A percentile compares a stretch with the other conserved stretches of the same genome.
phyloP scores from a whole-genome alignment of 305 asterid species.

The Ajuga reptans region DNA sequence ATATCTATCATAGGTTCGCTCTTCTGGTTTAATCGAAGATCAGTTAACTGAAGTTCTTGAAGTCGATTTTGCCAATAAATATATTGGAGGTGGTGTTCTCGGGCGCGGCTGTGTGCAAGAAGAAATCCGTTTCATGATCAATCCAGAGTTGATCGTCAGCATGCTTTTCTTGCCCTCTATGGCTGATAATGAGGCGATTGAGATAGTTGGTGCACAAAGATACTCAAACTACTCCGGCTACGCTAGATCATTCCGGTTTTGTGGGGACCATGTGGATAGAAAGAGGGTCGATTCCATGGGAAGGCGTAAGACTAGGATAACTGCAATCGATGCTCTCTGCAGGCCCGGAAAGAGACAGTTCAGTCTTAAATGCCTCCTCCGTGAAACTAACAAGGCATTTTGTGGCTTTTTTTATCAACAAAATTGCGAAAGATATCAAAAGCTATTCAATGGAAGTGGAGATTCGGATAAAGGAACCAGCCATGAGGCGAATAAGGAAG shows the following conservation, averaged over 20 bases:
- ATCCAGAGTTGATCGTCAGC: conserved; percentile 70
- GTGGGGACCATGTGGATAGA: conserved; percentile 47
- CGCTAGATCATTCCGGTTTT: conserved; percentile 71
- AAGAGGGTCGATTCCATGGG: conserved; percentile 46
- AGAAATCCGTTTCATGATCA: conserved; percentile 94
- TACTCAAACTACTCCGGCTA: conserved; percentile 74
- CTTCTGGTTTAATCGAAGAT: conserved; percentile 71
- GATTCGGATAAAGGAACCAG: conserved; percentile 2
- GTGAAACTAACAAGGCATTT: conserved; percentile 82
- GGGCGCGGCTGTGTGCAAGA: conserved; percentile 81
- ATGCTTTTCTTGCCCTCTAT: conserved; percentile 68
- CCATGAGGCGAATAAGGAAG: conserved; percentile 2
- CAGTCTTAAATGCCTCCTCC: conserved; percentile 46
- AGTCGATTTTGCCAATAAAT: conserved; percentile 84
- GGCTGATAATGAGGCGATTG: conserved; percentile 84
- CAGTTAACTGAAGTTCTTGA: conserved; percentile 61
- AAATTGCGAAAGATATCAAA: conserved; percentile 26
- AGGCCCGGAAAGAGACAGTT: conserved; percentile 67
- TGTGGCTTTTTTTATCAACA: conserved; percentile 58
- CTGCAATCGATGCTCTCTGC: conserved; percentile 79
- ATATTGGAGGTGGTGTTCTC: conserved; percentile 92
- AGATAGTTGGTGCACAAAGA: conserved; percentile 80
- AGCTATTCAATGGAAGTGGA: conserved; percentile 23
- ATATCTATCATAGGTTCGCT: conserved; percentile 39
- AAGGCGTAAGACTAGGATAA: conserved; percentile 71